Evolutionary conservation across 768 basidiomycete species (phyloP), one percentile per base, ranked within the genome.

Genomic region (Infundibulicybe gibba): DNA sequence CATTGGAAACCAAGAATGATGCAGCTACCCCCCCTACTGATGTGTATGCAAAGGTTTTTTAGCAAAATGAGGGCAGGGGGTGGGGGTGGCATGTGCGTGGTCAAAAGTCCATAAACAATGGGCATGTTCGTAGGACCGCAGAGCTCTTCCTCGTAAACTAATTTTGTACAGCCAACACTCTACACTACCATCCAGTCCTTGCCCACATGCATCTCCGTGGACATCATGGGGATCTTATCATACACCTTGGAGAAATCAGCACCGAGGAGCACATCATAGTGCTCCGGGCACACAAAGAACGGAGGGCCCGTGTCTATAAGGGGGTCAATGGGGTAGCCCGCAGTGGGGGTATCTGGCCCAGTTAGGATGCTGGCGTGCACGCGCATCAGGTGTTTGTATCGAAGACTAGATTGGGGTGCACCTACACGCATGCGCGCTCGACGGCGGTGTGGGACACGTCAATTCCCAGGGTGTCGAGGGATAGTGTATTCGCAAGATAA

Each of bases 381-480:
- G n/a, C 30, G 17, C 19, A 35, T 50, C 17, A 41, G n/a, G 13
- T 1, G 21, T 9, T 8, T 19, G 14, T 14, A 40, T 1, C 42
- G 34, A 40, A 47, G 35, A 40, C 40, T 10, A 41, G 39, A 38
- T 52, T 52, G 45, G 54, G 43, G 37, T 12, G 16, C 17, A 57
- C 68, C 44, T 44, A 76, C 75, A 64, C 59, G 5, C 64, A 68
- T 0, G 81, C 83, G 3, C 59, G 64, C 1, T 69, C 51, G 19
- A 85, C 55, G 0, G 85, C 85, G 0, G 72, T 79, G 6, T 69
- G 59, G 0, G 82, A 78, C 3, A 83, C 69, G 52, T 89, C 86
- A 9, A 80, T 58, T 0, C 78, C 84, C 8, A 75, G 47, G 0
- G 72, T 67, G 15, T 80, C 67, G 19, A 79, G 61, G 0, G 76